Base-by-base conservation (phyloP, 2,329 filamentous ascomycete genomes). In the Penicillium sp. region DNA sequence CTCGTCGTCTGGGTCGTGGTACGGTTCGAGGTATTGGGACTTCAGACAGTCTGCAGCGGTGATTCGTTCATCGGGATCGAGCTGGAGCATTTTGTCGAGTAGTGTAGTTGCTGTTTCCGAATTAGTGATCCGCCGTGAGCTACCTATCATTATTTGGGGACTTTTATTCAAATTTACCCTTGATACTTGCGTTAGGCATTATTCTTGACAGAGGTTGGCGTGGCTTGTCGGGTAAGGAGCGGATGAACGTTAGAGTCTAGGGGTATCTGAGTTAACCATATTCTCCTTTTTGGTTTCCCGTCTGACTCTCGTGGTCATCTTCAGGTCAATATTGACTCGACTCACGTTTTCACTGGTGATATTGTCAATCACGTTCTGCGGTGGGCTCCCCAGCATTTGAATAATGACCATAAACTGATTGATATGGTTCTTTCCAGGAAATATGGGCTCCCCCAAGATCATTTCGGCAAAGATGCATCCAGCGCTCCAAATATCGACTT, bases 341-440 rank as follows among this genome's bases (percentile, higher is more conserved):
- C 88, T 79, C 73, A 93, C 90, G 74, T 97, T 99, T 77, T 97
- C 92, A 73, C 93, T 97, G 64, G 93, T 95, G 72, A 99, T 97
- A 42, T 91, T 96, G 77, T 95, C 88, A 73, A 99, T 96, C 66
- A 99, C 93, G 82, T 97, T 93, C 72, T 97, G 91, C 16, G 94
- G 94, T 5, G 94, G 94, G 28, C 92, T 97, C 31, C 94, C 94
- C 26, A 99, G 83, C 28, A 97, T 83, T 74, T 97, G 93, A n/a
- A 94, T 97, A 72, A 99, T 99, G 79, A 99, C 97, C 66, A 92
- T 97, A 77, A 99, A 99, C 74, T 99, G 94, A 78, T 99, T 96
- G 75, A 99, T 93, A 71, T 99, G 94, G 70, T 99, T 94, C 79
- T 97, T 97, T 71, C 94, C 94, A 0, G 93, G 93, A 82, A 99